Percentiles rank a stretch among this genome's conserved stretches.
Evolutionary conservation across 371 early-diverging fungal species (phyloP).

Genomic region (Mortierella sp.): DNA sequence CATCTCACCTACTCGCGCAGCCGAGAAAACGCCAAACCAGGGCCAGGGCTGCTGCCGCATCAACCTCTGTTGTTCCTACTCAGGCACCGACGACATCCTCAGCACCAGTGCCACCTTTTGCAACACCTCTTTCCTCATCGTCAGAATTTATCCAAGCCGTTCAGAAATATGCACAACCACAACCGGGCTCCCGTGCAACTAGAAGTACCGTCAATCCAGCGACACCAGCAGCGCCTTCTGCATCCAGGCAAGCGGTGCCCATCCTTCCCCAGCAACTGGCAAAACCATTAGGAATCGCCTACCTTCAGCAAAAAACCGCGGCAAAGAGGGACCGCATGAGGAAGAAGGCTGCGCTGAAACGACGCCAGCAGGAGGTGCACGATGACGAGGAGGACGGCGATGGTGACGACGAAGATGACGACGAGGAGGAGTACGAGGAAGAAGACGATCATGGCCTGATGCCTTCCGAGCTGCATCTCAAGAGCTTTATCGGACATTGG

Average conservation of each 20-base stretch:
- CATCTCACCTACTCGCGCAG: background rate
- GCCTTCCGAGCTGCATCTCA: background rate
- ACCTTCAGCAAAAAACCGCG: no score
- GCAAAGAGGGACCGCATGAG: no score
- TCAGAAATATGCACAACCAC: background rate
- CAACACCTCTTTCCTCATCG: background rate
- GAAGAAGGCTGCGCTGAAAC: background rate
- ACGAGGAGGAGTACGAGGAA: background rate
- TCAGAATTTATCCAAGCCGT: no score
- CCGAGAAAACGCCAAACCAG: constrained; percentile 3
- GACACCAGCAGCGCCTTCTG: no score
- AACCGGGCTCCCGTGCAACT: no score
- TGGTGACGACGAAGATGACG: constrained; percentile 4
- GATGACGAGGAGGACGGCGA: background rate
- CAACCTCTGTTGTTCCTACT: background rate
- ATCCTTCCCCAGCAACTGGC: no score
- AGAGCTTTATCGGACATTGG: constrained; percentile 7
- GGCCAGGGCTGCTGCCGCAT: background rate
- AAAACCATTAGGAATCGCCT: no score
- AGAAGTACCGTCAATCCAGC: no score
- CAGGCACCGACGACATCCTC: background rate
- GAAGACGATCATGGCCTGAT: background rate
- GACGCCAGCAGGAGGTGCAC: background rate
- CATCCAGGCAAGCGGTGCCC: no score
- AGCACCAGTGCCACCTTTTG: background rate